A percentile compares a stretch with the other conserved stretches of the same genome.
Conservation (phyloP, 352 stramenopile genomes). For the Pythium aquatile region DNA sequence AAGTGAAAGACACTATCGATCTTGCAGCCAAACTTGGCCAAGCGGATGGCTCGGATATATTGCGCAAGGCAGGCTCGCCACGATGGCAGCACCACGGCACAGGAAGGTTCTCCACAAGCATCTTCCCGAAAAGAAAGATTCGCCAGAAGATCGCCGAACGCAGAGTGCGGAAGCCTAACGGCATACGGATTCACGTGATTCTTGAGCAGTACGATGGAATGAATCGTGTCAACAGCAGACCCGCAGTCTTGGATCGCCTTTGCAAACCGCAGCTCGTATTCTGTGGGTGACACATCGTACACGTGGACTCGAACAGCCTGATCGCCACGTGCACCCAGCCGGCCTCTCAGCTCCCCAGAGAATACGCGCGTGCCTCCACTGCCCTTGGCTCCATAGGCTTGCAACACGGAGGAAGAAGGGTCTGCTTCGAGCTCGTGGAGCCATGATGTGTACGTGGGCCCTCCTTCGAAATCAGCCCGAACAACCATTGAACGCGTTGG, state of each 20-base stretch:
- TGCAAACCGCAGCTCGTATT: conserved; percentile 21
- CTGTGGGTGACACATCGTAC: conserved; percentile 18
- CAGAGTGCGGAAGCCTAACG: conserved; percentile 39
- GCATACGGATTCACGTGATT: conserved; percentile 47
- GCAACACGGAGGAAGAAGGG: neutral
- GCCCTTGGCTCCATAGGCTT: neutral
- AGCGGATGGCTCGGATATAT: conserved; percentile 47
- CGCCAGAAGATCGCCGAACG: conserved; percentile 41
- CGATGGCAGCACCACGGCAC: conserved; percentile 20
- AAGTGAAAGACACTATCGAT: conserved; percentile 39
- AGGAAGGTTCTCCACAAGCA: neutral
- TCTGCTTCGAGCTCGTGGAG: conserved; percentile 14
- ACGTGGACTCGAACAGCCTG: conserved; percentile 12
- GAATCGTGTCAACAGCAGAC: neutral
- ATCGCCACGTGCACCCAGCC: conserved; percentile 9
- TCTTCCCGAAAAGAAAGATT: conserved; percentile 28
- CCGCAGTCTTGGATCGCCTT: neutral
- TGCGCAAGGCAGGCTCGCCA: conserved; percentile 41
- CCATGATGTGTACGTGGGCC: conserved; percentile 34
- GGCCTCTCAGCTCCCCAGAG: conserved; percentile 34
- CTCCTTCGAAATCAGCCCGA: conserved; percentile 9
- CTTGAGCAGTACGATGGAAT: conserved; percentile 34
- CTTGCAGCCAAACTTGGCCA: conserved; percentile 44
- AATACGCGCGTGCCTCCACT: conserved; percentile 28
- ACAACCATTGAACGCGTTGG: conserved; percentile 30